Conservation (phyloP, 225 moss, liverwort and hornwort species). For the Pseudisothecium myosuroides region DNA sequence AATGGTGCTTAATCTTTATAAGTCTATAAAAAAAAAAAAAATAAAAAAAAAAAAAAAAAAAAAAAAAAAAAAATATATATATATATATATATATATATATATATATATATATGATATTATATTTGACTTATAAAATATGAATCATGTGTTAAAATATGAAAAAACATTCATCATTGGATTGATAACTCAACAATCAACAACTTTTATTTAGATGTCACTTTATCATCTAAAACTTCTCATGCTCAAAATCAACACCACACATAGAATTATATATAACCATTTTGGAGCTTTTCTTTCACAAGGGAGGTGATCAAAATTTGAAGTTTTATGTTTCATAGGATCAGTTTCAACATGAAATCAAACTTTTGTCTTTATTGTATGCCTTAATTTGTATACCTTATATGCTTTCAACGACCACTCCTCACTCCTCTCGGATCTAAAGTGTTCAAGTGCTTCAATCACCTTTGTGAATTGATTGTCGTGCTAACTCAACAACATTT, state of each 20-base stretch:
- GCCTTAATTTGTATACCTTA: neutral
- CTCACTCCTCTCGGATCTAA: fast-evolving
- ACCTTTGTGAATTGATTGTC: neutral
- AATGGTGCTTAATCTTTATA: neutral
- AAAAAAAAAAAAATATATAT: too few species aligned
- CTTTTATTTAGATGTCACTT: too few species aligned
- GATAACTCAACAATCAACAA: too few species aligned
- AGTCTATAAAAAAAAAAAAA: too few species aligned
- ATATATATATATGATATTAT: too few species aligned
- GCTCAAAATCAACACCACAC: fast-evolving
- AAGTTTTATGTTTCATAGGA: neutral
- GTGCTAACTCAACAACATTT: neutral
- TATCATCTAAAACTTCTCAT: neutral
- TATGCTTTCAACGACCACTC: neutral
- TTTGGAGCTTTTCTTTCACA: neutral
- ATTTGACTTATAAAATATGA: too few species aligned
- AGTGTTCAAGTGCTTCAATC: neutral
- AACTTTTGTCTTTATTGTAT: neutral
- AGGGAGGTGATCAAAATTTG: neutral
- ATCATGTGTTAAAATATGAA: too few species aligned
- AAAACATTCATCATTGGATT: too few species aligned
- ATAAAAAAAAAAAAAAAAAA: too few species aligned
- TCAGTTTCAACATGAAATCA: neutral
- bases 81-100: too few species aligned
- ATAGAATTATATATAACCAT: neutral